phyloP scores from a whole-genome alignment of 208 protist genomes.

The Acanthamoeba lenticulata region DNA sequence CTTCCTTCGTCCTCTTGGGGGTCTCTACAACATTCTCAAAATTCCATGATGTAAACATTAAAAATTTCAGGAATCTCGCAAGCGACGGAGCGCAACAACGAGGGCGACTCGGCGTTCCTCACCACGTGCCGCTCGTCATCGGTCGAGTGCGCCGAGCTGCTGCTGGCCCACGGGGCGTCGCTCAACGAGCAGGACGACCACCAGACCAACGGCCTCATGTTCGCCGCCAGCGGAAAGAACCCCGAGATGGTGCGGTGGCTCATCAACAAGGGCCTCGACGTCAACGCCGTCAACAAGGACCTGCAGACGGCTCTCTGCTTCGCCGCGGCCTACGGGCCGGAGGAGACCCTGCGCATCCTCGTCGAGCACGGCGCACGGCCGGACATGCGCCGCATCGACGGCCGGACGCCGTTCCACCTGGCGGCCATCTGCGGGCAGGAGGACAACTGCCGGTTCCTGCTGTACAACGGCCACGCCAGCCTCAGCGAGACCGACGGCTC shows the following conservation, averaged over 20 bases:
- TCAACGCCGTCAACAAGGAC: not conserved
- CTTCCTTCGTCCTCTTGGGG: not conserved
- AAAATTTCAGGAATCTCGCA: not conserved
- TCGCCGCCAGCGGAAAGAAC: conserved; percentile 7
- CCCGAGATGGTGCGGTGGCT: conserved; percentile 50
- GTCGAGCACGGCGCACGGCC: not conserved
- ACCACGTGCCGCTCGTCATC: not conserved
- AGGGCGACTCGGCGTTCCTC: conserved; percentile 1
- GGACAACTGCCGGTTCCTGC: conserved; percentile 3
- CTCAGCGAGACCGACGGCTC: not conserved
- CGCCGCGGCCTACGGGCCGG: not conserved
- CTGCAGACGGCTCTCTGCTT: not conserved
- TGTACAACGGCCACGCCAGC: not conserved
- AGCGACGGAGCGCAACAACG: not conserved
- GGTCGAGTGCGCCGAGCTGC: conserved; percentile 15
- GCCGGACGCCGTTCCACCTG: conserved; percentile 9
- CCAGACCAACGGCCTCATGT: conserved; percentile 3
- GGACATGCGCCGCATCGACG: not conserved
- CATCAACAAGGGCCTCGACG: conserved; percentile 2
- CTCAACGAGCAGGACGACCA: not conserved
- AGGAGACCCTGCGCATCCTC: conserved; percentile 37
- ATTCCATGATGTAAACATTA: too few species aligned
- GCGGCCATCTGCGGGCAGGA: not conserved
- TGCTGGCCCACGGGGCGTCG: conserved; percentile 11
- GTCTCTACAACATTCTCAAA: too few species aligned